These are phyloP conservation scores for Pyricularia pennisetigena DNA, from an alignment of 2,329 filamentous ascomycete species.

Conservation along the genomic window DNA sequence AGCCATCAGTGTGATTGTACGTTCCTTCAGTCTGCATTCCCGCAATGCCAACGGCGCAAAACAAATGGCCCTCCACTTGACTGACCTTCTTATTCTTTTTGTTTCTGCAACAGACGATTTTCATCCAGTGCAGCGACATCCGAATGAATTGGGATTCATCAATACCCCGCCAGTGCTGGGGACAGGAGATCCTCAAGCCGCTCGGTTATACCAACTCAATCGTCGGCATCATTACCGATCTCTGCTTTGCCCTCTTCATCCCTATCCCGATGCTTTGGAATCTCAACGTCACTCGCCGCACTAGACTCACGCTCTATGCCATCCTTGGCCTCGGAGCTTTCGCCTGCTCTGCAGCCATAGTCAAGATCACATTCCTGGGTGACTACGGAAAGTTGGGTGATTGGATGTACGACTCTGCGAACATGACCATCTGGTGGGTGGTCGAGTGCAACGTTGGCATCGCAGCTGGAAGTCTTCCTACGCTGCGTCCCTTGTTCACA, in stretches of 20 bases:
- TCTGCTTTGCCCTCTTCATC: conserved; percentile 16
- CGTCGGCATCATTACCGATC: conserved; percentile 14
- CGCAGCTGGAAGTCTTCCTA: not conserved
- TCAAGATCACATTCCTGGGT: conserved; percentile 16
- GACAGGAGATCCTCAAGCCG: not conserved
- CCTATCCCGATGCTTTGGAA: conserved; percentile 18
- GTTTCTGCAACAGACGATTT: not conserved
- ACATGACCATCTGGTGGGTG: conserved; percentile 18
- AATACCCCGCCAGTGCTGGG: not conserved
- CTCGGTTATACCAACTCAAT: not conserved
- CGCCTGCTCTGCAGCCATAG: conserved; percentile 15
- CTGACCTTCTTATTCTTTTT: not conserved
- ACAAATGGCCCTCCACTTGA: not conserved
- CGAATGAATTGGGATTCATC: not conserved
- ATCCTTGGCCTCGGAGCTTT: conserved; percentile 19
- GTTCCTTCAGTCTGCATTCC: not conserved
- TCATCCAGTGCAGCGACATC: not conserved
- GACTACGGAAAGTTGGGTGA: conserved; percentile 17
- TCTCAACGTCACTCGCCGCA: conserved; percentile 17
- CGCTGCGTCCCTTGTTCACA: not conserved
- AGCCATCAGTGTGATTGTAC: not conserved
- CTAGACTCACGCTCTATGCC: conserved; percentile 14
- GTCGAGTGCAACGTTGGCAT: not conserved
- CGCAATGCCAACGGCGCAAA: not conserved
- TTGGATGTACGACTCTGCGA: conserved; percentile 16